A percentile compares a stretch with the other conserved stretches of the same genome.
These are phyloP conservation scores for Lipomyces anomalus DNA, from an alignment of 805 yeast species.

Conservation along the genomic window DNA sequence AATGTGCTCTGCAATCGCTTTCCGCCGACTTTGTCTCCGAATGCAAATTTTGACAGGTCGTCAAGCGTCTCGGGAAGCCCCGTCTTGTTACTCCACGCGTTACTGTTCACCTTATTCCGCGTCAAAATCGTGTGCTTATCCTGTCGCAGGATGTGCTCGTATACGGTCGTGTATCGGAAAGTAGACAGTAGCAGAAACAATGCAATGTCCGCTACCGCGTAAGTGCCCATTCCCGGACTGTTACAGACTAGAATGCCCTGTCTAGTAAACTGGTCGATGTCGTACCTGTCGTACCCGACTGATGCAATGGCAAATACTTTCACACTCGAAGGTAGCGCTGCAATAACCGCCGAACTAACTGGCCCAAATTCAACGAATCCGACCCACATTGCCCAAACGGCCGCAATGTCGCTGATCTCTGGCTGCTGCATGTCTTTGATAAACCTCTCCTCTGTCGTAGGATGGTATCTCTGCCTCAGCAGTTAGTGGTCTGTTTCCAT, in stretches of 20 bases:
- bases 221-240: conserved; percentile 49
- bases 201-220: conserved; percentile 55
- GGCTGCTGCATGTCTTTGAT: neutral
- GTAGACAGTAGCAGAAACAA: conserved; percentile 48
- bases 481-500: neutral
- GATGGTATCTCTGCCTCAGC: neutral
- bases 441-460: conserved; percentile 1
- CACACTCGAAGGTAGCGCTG: neutral
- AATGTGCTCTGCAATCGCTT: neutral
- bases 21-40: conserved; percentile 8
- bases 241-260: conserved; percentile 46
- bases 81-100: conserved; percentile 40
- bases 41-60: no score
- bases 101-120: neutral
- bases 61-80: no score
- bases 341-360: neutral
- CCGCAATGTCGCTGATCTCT: conserved; percentile 1
- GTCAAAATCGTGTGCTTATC: conserved; percentile 34
- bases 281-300: conserved; percentile 55
- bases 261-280: conserved; percentile 39
- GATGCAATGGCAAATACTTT: conserved; percentile 7
- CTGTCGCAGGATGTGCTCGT: conserved; percentile 39
- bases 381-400: conserved; percentile 12
- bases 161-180: conserved; percentile 43
- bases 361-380: conserved; percentile 2